These are phyloP conservation scores for Microstegium vimineum DNA, from an alignment of 176 grass and related monocot species.

Conservation along the genomic window DNA sequence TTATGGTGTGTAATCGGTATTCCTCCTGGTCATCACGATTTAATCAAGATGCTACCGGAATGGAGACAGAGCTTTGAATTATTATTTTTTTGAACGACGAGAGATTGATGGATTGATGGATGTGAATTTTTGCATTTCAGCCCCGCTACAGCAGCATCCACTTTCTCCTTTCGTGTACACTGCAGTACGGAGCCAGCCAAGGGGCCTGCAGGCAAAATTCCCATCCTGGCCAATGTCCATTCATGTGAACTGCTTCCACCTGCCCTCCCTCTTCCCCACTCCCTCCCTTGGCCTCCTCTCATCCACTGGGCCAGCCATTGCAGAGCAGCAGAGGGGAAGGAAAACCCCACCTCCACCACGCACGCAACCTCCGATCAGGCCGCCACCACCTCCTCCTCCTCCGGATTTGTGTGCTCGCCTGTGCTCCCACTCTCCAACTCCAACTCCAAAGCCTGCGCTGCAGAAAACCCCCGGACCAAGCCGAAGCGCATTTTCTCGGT, in stretches of 20 bases:
- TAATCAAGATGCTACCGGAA: too few species aligned
- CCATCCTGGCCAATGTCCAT: background rate
- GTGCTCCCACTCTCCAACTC: background rate
- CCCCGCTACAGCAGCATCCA: background rate
- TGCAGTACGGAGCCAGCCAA: background rate
- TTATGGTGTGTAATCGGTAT: too few species aligned
- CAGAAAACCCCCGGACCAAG: background rate
- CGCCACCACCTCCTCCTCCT: background rate
- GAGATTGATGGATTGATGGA: too few species aligned
- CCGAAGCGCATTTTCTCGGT: background rate
- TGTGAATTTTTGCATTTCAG: background rate
- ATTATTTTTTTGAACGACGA: too few species aligned
- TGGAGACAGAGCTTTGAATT: too few species aligned
- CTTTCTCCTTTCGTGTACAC: background rate
- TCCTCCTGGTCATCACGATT: too few species aligned
- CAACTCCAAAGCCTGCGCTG: background rate
- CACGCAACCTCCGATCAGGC: background rate
- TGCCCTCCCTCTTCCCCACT: background rate
- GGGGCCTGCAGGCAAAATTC: background rate
- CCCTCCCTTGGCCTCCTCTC: too few species aligned
- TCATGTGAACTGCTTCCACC: background rate
- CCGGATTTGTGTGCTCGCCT: background rate
- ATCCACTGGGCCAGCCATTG: background rate
- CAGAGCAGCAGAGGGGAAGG: background rate
- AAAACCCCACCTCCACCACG: background rate